Conservation (phyloP, 2,329 filamentous ascomycete species). For the Hymenoscyphus albidus region DNA sequence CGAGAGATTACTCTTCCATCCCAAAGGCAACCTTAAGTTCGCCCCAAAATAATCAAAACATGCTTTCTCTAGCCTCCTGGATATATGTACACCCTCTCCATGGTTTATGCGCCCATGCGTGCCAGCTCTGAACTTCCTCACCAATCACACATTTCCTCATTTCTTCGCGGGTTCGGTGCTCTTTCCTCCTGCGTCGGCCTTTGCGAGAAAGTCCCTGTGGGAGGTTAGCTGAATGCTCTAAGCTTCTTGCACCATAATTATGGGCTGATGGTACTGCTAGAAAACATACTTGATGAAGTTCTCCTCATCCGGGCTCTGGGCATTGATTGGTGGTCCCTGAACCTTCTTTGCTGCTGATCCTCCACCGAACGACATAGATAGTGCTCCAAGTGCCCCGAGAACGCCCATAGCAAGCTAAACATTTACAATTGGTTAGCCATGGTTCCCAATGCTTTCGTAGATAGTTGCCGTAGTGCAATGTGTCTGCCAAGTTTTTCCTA, state of each 20-base stretch:
- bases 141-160: constrained; percentile 3
- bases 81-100: constrained; percentile 2
- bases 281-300: constrained; percentile 36
- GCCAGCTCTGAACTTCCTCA: neutral
- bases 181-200: constrained; percentile 23
- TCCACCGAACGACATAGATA: constrained; percentile 21
- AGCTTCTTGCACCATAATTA: neutral
- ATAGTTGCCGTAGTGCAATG: constrained; percentile 9
- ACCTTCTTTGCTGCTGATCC: constrained; percentile 28
- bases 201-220: constrained; percentile 28
- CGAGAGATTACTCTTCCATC: too few species aligned
- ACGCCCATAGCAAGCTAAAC: constrained; percentile 33
- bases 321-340: constrained; percentile 35
- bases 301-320: constrained; percentile 36
- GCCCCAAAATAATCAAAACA: constrained; percentile 11
- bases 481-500: constrained; percentile 16
- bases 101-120: constrained; percentile 1
- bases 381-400: constrained; percentile 27
- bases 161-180: constrained; percentile 15
- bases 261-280: neutral
- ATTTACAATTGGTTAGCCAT: constrained; percentile 20
- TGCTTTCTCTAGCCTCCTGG: constrained; percentile 15
- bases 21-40: neutral
- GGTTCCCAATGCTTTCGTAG: neutral
- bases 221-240: constrained; percentile 12